A percentile compares a stretch with the other conserved stretches of the same genome.
Conservation (phyloP, 1,139 yeast genomes). For the Scheffersomyces titani region DNA sequence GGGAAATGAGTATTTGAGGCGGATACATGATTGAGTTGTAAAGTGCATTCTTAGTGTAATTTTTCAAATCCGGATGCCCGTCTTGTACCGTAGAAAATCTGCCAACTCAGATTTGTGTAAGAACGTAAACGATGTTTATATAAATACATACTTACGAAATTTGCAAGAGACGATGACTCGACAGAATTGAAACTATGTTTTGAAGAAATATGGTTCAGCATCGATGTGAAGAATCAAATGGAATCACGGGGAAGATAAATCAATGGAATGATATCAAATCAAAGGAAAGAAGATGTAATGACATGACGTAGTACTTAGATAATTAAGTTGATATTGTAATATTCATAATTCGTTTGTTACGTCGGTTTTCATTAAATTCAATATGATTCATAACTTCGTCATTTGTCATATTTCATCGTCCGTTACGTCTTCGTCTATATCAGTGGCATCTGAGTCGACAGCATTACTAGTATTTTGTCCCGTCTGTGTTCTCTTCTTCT, state of each 20-base stretch:
- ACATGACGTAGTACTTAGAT: too few species aligned
- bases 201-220: neutral
- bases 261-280: too few species aligned
- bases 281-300: neutral
- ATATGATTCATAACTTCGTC: too few species aligned
- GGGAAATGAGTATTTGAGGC: neutral
- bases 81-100: neutral
- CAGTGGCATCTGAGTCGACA: constrained; percentile 23
- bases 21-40: neutral
- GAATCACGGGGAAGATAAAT: too few species aligned
- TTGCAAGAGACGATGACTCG: neutral
- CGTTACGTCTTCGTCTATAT: constrained; percentile 8
- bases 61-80: neutral
- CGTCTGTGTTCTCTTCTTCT: neutral
- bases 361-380: too few species aligned
- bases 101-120: neutral
- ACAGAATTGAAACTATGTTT: neutral
- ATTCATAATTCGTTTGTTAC: too few species aligned
- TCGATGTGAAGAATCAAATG: neutral
- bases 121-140: neutral
- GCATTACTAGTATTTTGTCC: neutral
- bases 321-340: too few species aligned
- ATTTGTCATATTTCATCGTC: neutral
- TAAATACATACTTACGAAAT: neutral
- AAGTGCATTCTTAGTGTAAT: neutral